phyloP scores from a whole-genome alignment of 148 eudicot species.

The Chenopodium berlandieri region DNA sequence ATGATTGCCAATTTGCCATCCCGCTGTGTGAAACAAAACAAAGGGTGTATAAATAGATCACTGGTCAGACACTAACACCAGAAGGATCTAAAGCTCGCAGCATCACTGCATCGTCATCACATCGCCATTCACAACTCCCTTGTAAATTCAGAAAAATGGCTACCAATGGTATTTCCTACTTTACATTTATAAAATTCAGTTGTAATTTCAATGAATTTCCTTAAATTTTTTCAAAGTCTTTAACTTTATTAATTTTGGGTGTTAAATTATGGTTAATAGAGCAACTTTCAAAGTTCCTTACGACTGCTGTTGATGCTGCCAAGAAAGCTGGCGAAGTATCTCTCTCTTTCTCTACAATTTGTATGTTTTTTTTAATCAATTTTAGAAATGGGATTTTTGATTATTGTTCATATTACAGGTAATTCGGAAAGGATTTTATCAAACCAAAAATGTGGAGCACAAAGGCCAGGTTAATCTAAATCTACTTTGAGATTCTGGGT shows the following conservation, averaged over 20 bases:
- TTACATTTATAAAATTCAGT: too few relatives aligned
- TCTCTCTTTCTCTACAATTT: not conserved
- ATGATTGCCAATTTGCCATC: too few relatives aligned
- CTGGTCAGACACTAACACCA: too few relatives aligned
- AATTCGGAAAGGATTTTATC: slow-evolving; percentile 61
- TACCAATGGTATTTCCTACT: not conserved
- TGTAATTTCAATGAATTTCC: not conserved
- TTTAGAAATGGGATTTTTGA: not conserved
- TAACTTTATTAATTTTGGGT: not conserved
- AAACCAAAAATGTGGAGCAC: slow-evolving; percentile 83
- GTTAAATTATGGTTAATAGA: slow-evolving; percentile 8
- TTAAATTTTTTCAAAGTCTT: not conserved
- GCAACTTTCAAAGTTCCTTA: slow-evolving; percentile 36
- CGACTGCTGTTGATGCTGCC: slow-evolving; percentile 48
- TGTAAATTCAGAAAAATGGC: slow-evolving; percentile 12
- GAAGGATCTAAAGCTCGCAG: too few relatives aligned
- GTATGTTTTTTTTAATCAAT: not conserved
- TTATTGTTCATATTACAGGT: slow-evolving; percentile 33
- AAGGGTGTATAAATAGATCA: too few relatives aligned
- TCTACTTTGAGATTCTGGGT: not conserved
- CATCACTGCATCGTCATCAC: not conserved
- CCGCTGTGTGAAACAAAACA: too few relatives aligned
- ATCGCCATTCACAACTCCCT: not conserved
- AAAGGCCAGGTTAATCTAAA: slow-evolving; percentile 59
- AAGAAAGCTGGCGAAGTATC: slow-evolving; percentile 50